Evolutionary conservation across 371 early-diverging fungal genomes (phyloP), one percentile per base, ranked within the genome.

Genomic region (Rhizomucor miehei): DNA sequence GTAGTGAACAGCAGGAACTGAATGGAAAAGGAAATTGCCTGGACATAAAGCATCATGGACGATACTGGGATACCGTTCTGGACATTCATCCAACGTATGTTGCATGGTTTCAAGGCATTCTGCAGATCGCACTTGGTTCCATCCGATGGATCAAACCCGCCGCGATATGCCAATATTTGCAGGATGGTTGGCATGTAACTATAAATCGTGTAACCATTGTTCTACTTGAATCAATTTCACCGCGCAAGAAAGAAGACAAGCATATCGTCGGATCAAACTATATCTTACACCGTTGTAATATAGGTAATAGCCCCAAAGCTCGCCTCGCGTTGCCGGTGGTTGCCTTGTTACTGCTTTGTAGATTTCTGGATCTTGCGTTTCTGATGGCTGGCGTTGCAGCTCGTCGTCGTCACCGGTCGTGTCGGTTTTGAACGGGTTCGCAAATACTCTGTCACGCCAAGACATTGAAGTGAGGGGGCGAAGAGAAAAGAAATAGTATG

Each of bases 251-350:
- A 41, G 1, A 39, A 24, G 48, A 12, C 29, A 21, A 52, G 9
- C n/a, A n/a, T n/a, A n/a, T n/a, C n/a, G n/a, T n/a, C n/a, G n/a
- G n/a, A n/a, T n/a, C n/a, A n/a, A 20, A 52, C 16, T 12, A 3
- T 4, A 16, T 41, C 19, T 41, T 41, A 73, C 77, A 13, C 75
- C 78, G 56, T 78, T 78, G 50, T 78, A 78, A 34, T 78, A 78
- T 10, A 78, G 65, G 53, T 78, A 78, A 44, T 78, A 78, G 17
- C 71, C 67, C 75, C 73, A 70, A 6, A 78, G 54, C 23, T 78
- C 78, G 56, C 61, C 62, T 48, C 60, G 57, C 5, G 75, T 70
- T 3, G 75, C 66, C 11, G 71, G 58, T 24, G 75, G 71, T 44
- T 78, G 78, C 11, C 62, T 41, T 9, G 63, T 44, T 6, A 75